Percentiles rank a stretch among this genome's conserved stretches.
phyloP scores from a whole-genome alignment of 164 flowering plant species.

The Magnolia changhungtana region DNA sequence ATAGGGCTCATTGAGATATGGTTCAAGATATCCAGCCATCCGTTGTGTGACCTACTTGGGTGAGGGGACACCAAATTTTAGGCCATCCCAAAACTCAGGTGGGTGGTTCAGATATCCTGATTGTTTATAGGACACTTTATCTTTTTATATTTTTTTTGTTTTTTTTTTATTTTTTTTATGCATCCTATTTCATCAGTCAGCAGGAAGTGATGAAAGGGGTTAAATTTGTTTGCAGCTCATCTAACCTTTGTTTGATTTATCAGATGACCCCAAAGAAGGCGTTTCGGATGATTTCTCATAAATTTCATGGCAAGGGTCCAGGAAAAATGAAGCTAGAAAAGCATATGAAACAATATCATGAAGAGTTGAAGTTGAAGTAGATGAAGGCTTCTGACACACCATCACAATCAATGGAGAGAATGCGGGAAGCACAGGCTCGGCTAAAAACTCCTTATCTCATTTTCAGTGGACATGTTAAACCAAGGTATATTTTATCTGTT shows the following conservation, averaged over 20 bases:
- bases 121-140: too few species aligned
- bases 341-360: slow-evolving; percentile 77
- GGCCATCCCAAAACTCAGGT: too few species aligned
- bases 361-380: slow-evolving; percentile 86
- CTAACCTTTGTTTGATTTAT: slow-evolving; percentile 5
- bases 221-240: not conserved
- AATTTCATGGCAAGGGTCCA: slow-evolving; percentile 95
- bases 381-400: slow-evolving; percentile 97
- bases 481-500: slow-evolving; percentile 54
- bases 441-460: slow-evolving; percentile 80
- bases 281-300: slow-evolving; percentile 80
- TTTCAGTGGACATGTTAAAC: slow-evolving; percentile 87
- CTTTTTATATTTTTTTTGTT: too few species aligned
- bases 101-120: too few species aligned
- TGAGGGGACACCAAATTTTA: too few species aligned
- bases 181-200: not conserved
- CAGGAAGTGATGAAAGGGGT: not conserved
- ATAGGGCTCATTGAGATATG: too few species aligned
- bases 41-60: too few species aligned
- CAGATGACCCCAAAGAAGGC: slow-evolving; percentile 99
- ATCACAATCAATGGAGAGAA: slow-evolving; percentile 81
- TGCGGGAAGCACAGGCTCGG: slow-evolving; percentile 92
- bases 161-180: not conserved
- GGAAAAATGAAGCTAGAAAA: slow-evolving; percentile 98
- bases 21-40: too few species aligned